Conservation (phyloP, 2,329 filamentous ascomycete species). For the Davidsoniella australis region DNA sequence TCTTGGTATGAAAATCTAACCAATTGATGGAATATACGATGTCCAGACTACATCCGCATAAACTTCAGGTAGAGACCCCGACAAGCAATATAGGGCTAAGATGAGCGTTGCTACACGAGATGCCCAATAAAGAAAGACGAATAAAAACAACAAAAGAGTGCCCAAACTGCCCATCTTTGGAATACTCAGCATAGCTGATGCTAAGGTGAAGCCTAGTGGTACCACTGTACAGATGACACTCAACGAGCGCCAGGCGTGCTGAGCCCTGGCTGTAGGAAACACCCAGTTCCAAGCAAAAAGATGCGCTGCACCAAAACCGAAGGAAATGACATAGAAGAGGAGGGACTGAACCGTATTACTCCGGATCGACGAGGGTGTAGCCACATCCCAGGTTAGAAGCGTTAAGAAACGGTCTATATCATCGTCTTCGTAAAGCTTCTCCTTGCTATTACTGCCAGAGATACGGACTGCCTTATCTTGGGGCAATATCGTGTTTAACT, state of each 20-base stretch:
- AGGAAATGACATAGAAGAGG: background rate
- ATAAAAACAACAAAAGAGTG: background rate
- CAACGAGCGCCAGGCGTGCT: background rate
- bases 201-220: background rate
- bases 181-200: background rate
- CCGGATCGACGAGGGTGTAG: background rate
- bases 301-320: background rate
- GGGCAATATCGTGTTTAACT: too few relatives aligned
- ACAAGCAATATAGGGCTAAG: constrained; percentile 1
- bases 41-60: constrained; percentile 1
- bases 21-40: background rate
- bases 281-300: background rate
- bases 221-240: background rate
- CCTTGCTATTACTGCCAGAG: background rate
- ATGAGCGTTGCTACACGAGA: background rate
- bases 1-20: background rate
- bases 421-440: background rate
- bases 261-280: background rate
- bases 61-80: background rate
- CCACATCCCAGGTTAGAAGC: background rate
- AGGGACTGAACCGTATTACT: background rate
- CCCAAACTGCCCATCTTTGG: background rate
- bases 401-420: background rate
- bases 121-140: background rate
- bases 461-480: too few relatives aligned